phyloP scores from a whole-genome alignment of 2,329 filamentous ascomycete species.

The Aspergillus glaucus region DNA sequence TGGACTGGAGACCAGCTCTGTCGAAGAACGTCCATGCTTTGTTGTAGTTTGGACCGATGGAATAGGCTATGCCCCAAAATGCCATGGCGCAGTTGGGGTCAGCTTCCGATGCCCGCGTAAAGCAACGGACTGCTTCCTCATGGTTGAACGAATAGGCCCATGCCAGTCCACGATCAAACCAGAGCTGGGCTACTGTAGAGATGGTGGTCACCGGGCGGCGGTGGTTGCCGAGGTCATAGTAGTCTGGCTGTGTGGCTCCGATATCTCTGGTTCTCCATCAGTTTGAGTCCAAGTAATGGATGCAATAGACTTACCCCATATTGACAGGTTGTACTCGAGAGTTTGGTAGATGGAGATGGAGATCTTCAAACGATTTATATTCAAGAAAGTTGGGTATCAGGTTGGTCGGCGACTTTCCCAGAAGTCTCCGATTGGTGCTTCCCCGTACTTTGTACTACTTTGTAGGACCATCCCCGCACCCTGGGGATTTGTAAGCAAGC shows the following conservation, averaged over 20 bases:
- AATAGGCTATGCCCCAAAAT: slow-evolving; percentile 47
- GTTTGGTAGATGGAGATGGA: no score
- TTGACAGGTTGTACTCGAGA: no score
- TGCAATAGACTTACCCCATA: background rate
- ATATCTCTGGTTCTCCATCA: slow-evolving; percentile 1
- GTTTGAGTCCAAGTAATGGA: background rate
- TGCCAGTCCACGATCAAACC: slow-evolving; percentile 34
- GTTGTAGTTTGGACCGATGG: slow-evolving; percentile 68
- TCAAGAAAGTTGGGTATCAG: no score
- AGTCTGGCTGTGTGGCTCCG: slow-evolving; percentile 3
- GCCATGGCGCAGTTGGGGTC: slow-evolving; percentile 29
- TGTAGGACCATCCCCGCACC: no score
- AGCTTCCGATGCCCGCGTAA: slow-evolving; percentile 17
- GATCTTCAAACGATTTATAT: no score
- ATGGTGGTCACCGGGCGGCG: slow-evolving; percentile 31
- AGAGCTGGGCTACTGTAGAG: slow-evolving; percentile 27
- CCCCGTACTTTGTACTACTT: no score
- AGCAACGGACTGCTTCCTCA: slow-evolving; percentile 25
- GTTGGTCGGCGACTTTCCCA: no score
- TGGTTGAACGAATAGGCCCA: slow-evolving; percentile 36
- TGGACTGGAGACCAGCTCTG: slow-evolving; percentile 46
- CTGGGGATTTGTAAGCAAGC: no score
- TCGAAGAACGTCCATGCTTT: slow-evolving; percentile 69
- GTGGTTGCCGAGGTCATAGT: slow-evolving; percentile 27
- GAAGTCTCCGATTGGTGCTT: no score